Evolutionary conservation across 306 rosid genomes (phyloP).

Genomic region (Arachis hypogaea): DNA sequence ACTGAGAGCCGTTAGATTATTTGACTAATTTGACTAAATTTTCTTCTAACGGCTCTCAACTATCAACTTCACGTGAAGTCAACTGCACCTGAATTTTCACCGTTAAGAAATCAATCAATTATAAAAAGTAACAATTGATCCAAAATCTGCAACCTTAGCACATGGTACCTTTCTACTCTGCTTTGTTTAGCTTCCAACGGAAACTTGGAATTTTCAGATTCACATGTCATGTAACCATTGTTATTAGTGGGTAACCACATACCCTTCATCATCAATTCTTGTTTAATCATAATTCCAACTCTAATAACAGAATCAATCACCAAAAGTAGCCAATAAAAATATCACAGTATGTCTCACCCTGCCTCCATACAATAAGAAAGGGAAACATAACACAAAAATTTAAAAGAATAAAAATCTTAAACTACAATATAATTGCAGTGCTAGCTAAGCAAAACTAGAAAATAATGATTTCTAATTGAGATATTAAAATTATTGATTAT

Average conservation of each 20-base stretch:
- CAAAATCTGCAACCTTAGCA: not conserved
- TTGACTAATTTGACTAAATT: no score
- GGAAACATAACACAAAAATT: not conserved
- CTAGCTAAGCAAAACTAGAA: not conserved
- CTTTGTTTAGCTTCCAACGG: not conserved
- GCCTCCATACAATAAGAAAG: not conserved
- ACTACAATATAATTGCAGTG: not conserved
- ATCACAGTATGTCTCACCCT: not conserved
- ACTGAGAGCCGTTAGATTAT: no score
- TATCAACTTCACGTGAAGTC: no score
- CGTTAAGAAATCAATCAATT: no score
- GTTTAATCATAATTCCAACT: not conserved
- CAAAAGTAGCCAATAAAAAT: not conserved
- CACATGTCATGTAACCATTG: constrained; percentile 4
- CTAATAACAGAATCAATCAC: not conserved
- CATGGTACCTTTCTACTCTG: not conserved
- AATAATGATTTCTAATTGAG: constrained; percentile 6
- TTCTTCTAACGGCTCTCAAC: no score
- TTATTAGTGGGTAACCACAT: constrained; percentile 12
- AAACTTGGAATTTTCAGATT: constrained; percentile 2
- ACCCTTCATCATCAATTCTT: not conserved
- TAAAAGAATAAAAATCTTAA: not conserved
- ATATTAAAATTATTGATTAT: constrained; percentile 17
- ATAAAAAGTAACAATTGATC: not conserved
- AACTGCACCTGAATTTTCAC: no score